These are phyloP conservation scores for Exophiala calicioides DNA, from an alignment of 2,329 filamentous ascomycete species.

Conservation along the genomic window DNA sequence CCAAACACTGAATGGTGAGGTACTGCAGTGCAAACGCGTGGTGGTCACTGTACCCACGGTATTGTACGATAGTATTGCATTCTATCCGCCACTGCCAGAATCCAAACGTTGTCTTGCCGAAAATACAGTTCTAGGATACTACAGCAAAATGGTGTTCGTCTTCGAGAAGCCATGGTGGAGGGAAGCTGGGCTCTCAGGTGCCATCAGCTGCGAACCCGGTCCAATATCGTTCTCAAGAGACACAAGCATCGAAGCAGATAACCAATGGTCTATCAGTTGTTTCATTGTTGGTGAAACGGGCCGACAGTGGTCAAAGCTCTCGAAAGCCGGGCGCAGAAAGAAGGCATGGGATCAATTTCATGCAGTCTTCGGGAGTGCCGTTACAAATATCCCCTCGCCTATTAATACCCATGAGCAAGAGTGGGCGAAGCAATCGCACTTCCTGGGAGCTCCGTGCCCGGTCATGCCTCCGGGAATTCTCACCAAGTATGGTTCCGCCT, in stretches of 20 bases:
- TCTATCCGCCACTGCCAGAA: slow-evolving; percentile 4
- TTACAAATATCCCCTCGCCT: no score
- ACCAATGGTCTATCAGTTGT: slow-evolving; percentile 39
- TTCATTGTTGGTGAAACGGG: slow-evolving; percentile 42
- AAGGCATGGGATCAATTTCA: slow-evolving; percentile 19
- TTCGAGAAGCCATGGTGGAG: slow-evolving; percentile 12
- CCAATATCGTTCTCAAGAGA: slow-evolving; percentile 37
- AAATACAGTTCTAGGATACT: neutral
- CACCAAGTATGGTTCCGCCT: no score
- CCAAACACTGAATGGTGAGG: neutral
- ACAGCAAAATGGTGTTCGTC: slow-evolving; percentile 1
- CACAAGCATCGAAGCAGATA: no score
- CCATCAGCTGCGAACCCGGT: slow-evolving; percentile 24
- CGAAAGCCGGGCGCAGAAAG: slow-evolving; percentile 30
- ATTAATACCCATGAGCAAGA: no score
- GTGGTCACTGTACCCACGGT: slow-evolving; percentile 53
- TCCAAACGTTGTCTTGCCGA: neutral
- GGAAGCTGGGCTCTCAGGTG: neutral
- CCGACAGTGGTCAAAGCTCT: slow-evolving; percentile 12
- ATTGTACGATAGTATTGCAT: slow-evolving; percentile 36
- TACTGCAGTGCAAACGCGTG: slow-evolving; percentile 43
- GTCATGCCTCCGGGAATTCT: no score
- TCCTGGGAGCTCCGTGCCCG: no score
- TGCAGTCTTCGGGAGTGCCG: no score
- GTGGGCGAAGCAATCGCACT: no score